Percentiles rank a stretch among this genome's conserved stretches.
Conservation (phyloP, 164 flowering plant genomes). For the Annona cherimola region DNA sequence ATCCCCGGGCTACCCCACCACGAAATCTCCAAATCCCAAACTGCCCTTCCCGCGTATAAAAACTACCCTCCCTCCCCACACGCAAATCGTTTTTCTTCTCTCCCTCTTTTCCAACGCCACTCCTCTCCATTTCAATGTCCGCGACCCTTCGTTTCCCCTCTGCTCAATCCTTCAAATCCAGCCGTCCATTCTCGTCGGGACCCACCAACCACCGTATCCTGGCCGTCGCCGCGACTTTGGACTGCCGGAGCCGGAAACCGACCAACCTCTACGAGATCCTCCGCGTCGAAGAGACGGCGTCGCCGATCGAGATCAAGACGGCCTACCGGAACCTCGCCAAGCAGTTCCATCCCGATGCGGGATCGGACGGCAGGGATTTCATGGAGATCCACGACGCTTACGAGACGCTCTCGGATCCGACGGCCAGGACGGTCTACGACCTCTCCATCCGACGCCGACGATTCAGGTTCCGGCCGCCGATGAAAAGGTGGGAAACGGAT, state of each 20-base stretch:
- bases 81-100: not conserved
- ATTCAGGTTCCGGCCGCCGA: slow-evolving; percentile 3
- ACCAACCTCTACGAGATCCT: slow-evolving; percentile 53
- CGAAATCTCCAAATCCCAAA: not conserved
- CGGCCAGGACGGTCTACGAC: slow-evolving; percentile 49
- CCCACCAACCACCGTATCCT: not conserved
- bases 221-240: slow-evolving; percentile 3
- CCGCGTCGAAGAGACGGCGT: slow-evolving; percentile 40
- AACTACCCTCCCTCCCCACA: not conserved
- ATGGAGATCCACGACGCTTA: slow-evolving; percentile 71
- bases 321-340: slow-evolving; percentile 68
- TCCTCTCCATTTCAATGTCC: slow-evolving; percentile 5
- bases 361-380: slow-evolving; percentile 48
- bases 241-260: not conserved
- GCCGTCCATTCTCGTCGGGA: not conserved
- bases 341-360: slow-evolving; percentile 60
- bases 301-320: slow-evolving; percentile 51
- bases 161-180: not conserved
- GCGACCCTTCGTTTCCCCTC: slow-evolving; percentile 1
- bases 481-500: slow-evolving; percentile 78
- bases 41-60: not conserved
- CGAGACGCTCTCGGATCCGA: slow-evolving; percentile 70
- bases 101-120: not conserved
- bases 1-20: not conserved
- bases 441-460: slow-evolving; percentile 9